Base-by-base conservation (phyloP, 2,329 filamentous ascomycete genomes). In the Stromatinia cepivora region DNA sequence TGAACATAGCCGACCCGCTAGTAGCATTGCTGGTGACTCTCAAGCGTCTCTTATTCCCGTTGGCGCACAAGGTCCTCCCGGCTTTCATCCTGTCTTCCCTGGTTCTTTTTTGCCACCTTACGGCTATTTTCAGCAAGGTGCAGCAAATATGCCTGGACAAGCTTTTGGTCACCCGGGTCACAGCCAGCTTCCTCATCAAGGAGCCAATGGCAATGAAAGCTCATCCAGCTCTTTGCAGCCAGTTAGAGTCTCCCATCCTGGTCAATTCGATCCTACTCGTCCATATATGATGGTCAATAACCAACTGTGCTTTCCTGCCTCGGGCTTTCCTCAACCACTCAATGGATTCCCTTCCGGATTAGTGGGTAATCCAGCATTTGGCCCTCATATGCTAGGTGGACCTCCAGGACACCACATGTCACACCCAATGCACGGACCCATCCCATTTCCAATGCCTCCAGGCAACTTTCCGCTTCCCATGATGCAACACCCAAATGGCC, bases 231-330 rank as follows among this genome's bases (percentile, higher is more conserved):
- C 56, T 42, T 31, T 71, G 36, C 72, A 77, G 22, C 69, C 68
- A 39, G 75, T 79, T 65, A 77, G 77, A 71, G 73, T 79, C 36
- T 79, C 78, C 25, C 76, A 74, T 22, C 77, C 77, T 46, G 72
- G 65, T 53, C 77, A 79, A 65, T 79, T 79, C 65, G 77, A 79
- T 67, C 73, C 76, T 25, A 76, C 72, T 10, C 77, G 75, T 67
- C 78, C 78, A 54, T 79, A 78, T 70, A 70, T 76, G 66, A 73
- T 75, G 48, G 56, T 66, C 70, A 77, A 78, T 66, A 77, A 77
- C 22, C 76, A 79, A 48, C 31, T 77, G 45, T 72, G 78, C 39
- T 77, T 77, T 69, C 77, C 78, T 20, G 66, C 75, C 57, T 71
- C 72, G 15, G 73, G 73, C n/a, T 72, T 75, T 48, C 74, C 75